phyloP scores from a whole-genome alignment of 345 rosid species.

The Gossypium mustelinum region DNA sequence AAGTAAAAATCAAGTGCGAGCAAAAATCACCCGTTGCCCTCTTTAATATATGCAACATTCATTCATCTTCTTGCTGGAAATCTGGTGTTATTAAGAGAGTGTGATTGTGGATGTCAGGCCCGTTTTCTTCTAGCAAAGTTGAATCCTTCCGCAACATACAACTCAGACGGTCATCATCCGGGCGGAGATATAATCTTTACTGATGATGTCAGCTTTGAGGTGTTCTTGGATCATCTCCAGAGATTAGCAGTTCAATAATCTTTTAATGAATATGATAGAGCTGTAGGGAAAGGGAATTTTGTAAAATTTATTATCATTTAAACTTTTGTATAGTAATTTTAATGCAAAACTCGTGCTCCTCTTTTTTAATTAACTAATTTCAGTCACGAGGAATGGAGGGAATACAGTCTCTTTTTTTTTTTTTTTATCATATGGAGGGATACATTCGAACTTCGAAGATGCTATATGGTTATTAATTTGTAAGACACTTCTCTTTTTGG shows the following conservation, averaged over 20 bases:
- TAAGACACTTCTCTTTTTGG: too few relatives aligned
- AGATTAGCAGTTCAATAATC: constrained; percentile 70
- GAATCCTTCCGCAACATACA: constrained; percentile 79
- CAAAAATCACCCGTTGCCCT: background rate
- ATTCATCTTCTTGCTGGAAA: background rate
- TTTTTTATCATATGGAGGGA: too few relatives aligned
- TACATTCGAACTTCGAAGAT: background rate
- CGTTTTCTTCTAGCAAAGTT: constrained; percentile 91
- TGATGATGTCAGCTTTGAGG: constrained; percentile 90
- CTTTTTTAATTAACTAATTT: background rate
- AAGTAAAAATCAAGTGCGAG: background rate
- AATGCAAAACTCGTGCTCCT: background rate
- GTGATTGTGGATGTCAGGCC: constrained; percentile 40
- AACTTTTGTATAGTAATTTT: constrained; percentile 22
- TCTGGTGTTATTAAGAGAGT: background rate
- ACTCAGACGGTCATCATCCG: constrained; percentile 35
- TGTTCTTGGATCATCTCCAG: constrained; percentile 90
- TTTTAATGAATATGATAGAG: background rate
- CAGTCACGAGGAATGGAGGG: background rate
- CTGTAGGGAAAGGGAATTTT: constrained; percentile 19
- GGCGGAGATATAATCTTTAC: constrained; percentile 76
- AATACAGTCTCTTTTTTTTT: background rate
- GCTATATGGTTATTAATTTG: background rate
- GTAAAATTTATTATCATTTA: constrained; percentile 11
- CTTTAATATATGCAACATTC: background rate